Conservation (phyloP, 768 basidiomycete species). For the Coprinopsis strossmayeri region DNA sequence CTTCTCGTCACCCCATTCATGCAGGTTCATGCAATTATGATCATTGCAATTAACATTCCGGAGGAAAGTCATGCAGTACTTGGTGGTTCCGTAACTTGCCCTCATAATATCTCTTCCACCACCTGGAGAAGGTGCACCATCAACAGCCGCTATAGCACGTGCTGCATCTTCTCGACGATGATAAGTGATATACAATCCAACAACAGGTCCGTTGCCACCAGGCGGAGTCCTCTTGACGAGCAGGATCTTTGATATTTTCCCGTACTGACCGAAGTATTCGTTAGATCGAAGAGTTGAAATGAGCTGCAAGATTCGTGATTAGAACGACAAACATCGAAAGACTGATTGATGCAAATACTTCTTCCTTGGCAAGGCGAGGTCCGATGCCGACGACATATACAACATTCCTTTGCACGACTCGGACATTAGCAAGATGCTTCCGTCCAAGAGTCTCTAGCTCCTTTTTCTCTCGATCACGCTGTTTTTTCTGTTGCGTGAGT, state of each 20-base stretch:
- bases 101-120: conserved; percentile 86
- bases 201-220: conserved; percentile 62
- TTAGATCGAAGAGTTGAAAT: conserved; percentile 89
- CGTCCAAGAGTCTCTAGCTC: conserved; percentile 84
- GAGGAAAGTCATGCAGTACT: conserved; percentile 96
- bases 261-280: conserved; percentile 98
- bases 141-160: conserved; percentile 86
- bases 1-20: conserved; percentile 98
- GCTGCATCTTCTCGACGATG: conserved; percentile 92
- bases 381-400: conserved; percentile 97
- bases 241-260: conserved; percentile 93
- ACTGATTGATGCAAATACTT: conserved; percentile 48
- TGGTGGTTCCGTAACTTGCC: conserved; percentile 93
- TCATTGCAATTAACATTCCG: conserved; percentile 80
- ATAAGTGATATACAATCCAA: conserved; percentile 97
- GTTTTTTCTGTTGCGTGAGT: conserved; percentile 91
- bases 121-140: conserved; percentile 86
- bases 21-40: conserved; percentile 87
- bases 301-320: conserved; percentile 39
- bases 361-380: conserved; percentile 90
- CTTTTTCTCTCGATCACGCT: conserved; percentile 90
- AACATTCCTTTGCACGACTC: conserved; percentile 94
- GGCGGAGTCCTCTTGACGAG: conserved; percentile 84
- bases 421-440: conserved; percentile 83
- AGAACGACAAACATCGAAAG: conserved; percentile 2